phyloP scores from a whole-genome alignment of 2,329 filamentous ascomycete genomes.

The Phaeosphaeria sp. region DNA sequence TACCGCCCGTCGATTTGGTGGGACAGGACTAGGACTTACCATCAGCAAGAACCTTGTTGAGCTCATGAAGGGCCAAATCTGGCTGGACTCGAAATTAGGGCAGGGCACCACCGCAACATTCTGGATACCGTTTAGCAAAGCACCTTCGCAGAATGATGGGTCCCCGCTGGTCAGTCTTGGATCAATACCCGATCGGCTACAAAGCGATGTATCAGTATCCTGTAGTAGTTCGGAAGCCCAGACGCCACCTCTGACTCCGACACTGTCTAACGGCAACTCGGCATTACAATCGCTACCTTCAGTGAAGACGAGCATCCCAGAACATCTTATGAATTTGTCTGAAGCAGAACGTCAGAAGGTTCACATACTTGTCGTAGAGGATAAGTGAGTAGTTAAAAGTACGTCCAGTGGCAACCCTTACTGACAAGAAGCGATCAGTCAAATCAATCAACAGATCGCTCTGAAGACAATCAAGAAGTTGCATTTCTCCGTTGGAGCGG shows the following conservation, averaged over 20 bases:
- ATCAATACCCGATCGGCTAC: slow-evolving; percentile 70
- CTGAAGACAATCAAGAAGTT: slow-evolving; percentile 76
- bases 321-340: slow-evolving; percentile 55
- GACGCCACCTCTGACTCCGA: slow-evolving; percentile 51
- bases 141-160: slow-evolving; percentile 59
- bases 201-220: slow-evolving; percentile 63
- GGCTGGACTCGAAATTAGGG: slow-evolving; percentile 70
- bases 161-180: slow-evolving; percentile 66
- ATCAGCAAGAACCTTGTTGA: slow-evolving; percentile 81
- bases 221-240: slow-evolving; percentile 70
- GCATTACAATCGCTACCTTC: slow-evolving; percentile 31
- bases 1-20: slow-evolving; percentile 78
- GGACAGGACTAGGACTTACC: slow-evolving; percentile 77
- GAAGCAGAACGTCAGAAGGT: slow-evolving; percentile 66
- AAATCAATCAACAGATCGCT: slow-evolving; percentile 77
- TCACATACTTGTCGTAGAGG: slow-evolving; percentile 79
- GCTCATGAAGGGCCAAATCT: slow-evolving; percentile 79
- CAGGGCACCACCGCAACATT: slow-evolving; percentile 77
- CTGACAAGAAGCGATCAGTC: slow-evolving; percentile 30
- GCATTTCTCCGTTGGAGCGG: slow-evolving; percentile 72
- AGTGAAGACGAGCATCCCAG: slow-evolving; percentile 31
- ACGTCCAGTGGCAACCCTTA: not conserved
- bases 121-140: slow-evolving; percentile 78
- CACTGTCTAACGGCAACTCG: slow-evolving; percentile 24
- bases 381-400: slow-evolving; percentile 65